Evolutionary conservation across 495 filamentous ascomycete species (phyloP), one percentile per base, ranked within the genome.

Genomic region (Penicillium salamii): DNA sequence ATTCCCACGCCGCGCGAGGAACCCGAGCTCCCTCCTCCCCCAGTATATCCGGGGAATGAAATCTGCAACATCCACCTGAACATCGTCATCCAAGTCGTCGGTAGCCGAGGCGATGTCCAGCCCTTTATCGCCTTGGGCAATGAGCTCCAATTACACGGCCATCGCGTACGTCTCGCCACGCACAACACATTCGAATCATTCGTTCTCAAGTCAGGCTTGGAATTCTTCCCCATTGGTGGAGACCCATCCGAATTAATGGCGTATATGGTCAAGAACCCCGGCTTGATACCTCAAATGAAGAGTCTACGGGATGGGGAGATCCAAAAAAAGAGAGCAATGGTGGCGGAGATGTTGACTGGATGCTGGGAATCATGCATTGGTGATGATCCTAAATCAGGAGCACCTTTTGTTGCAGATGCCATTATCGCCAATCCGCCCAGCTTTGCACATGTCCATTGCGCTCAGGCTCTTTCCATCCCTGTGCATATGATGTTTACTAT

Each of bases 301-400:
- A 78, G 66, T 7, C 51, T 81, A 9, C 65, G 60, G 31, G 67
- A 59, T 4, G 76, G 77, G 2, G 75, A 79, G 18, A 67, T 80
- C 28, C 54, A 65, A 46, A 58, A 61, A 29, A 75, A 77, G 57
- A 56, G 68, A 26, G 54, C 57, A 7, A 73, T 78, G 61, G 75
- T 87, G n/a, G 71, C 62, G n/a, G 76, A 78, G 46, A 85, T 86
- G 67, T 64, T 86, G 6, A 65, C 79, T 23, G 82, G 82, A 0
- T 84, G 79, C 44, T 87, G 82, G 82, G 74, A 69, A 47, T 83
- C 82, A 1, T 87, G 83, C 54, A 79, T 81, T 29, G 78, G 80
- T 47, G 63, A 78, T 54, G 71, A 78, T 53, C 59, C 58, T n/a
- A n/a, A 4, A 34, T 61, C 7, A 83, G 29, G 12, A 8, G 11